These are phyloP conservation scores for Hypoxylon sp. DNA, from an alignment of 2,329 filamentous ascomycete species.

Conservation along the genomic window DNA sequence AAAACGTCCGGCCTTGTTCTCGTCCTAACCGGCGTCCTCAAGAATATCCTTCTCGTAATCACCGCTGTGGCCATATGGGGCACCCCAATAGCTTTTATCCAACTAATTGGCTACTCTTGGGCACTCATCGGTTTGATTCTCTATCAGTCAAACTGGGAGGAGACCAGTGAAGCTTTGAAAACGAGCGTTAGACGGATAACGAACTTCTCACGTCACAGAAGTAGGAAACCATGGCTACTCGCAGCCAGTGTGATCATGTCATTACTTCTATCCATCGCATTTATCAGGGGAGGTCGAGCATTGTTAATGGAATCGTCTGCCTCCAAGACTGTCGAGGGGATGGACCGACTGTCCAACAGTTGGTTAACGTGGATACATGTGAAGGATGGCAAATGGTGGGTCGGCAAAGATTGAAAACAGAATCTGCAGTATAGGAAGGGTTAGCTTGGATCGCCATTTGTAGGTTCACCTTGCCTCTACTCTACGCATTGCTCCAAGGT, in stretches of 20 bases:
- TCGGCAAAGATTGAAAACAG: conserved; percentile 15
- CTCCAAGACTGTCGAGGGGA: conserved; percentile 9
- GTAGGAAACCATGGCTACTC: conserved; percentile 19
- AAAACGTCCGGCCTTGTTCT: conserved; percentile 90
- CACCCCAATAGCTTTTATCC: conserved; percentile 77
- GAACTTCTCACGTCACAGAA: conserved; percentile 1
- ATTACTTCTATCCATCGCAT: conserved; percentile 12
- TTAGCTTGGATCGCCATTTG: conserved; percentile 3
- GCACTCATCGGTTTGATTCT: conserved; percentile 69
- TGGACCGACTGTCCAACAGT: conserved; percentile 16
- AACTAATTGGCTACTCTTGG: conserved; percentile 83
- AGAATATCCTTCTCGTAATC: conserved; percentile 86
- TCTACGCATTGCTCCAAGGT: background rate
- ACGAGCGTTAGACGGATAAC: conserved; percentile 1
- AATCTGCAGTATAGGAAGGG: background rate
- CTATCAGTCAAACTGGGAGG: conserved; percentile 59
- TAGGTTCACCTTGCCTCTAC: conserved; percentile 14
- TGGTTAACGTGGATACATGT: conserved; percentile 35
- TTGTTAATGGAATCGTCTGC: background rate
- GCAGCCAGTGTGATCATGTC: conserved; percentile 18
- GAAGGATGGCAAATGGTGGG: conserved; percentile 26
- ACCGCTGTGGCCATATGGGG: conserved; percentile 84
- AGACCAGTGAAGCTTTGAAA: conserved; percentile 22
- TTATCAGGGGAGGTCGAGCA: background rate
- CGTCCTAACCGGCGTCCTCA: conserved; percentile 87